phyloP scores from a whole-genome alignment of 805 yeast species.

The Hanseniaspora singularis region DNA sequence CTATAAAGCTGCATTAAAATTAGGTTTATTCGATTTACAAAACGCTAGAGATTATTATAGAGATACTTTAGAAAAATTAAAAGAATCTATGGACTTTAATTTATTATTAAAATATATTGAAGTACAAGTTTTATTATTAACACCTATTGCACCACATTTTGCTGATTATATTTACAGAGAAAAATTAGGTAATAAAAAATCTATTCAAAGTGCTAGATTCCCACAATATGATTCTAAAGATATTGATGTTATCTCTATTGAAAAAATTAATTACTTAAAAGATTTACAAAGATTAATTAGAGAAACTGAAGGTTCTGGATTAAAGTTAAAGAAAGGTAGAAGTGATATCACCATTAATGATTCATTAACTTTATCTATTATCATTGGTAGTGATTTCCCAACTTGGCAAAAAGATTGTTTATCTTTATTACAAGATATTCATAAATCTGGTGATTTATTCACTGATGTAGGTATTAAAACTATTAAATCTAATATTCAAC shows the following conservation, averaged over 20 bases:
- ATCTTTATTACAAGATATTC: constrained; percentile 65
- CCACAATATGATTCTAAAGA: constrained; percentile 67
- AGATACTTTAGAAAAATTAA: constrained; percentile 43
- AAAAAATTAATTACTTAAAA: constrained; percentile 71
- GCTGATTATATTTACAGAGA: constrained; percentile 84
- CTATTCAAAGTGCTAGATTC: constrained; percentile 67
- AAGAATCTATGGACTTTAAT: constrained; percentile 61
- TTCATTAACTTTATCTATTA: constrained; percentile 56
- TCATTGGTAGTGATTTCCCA: constrained; percentile 72
- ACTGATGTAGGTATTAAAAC: constrained; percentile 57
- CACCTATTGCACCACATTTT: constrained; percentile 94
- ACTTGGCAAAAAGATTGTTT: constrained; percentile 82
- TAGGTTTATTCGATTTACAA: constrained; percentile 88
- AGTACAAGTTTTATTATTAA: constrained; percentile 67
- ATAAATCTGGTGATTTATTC: constrained; percentile 49
- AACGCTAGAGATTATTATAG: constrained; percentile 93
- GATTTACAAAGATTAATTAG: constrained; percentile 70
- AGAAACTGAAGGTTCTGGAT: constrained; percentile 78
- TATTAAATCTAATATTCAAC: constrained; percentile 51
- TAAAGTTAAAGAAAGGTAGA: constrained; percentile 72
- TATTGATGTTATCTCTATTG: constrained; percentile 46
- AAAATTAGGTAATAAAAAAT: constrained; percentile 48
- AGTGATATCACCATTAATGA: constrained; percentile 61
- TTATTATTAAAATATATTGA: constrained; percentile 73
- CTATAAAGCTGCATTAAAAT: constrained; percentile 81